Base-by-base conservation (phyloP, 768 basidiomycete genomes). In the Trametes coccinea region DNA sequence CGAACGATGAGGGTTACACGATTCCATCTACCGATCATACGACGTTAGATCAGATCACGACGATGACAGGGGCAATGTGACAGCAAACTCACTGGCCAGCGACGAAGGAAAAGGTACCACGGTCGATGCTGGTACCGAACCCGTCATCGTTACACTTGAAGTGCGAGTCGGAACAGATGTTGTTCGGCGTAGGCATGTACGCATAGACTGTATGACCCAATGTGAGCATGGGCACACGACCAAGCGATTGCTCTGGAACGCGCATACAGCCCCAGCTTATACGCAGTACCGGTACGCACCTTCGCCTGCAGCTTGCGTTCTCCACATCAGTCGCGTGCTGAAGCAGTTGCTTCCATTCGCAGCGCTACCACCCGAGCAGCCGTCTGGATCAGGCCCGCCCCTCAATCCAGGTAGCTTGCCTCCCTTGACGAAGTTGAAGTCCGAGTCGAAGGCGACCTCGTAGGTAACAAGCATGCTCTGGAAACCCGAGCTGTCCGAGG, bases 361-460 rank as follows among this genome's bases (percentile, higher is more conserved):
- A 59, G 84, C 71, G 47, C 79, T 79, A 2, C 91, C 91, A 29
- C 90, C 91, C 31, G 84, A 85, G 71, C 90, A 92, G 2, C 86
- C 87, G 14, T 78, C 76, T 3, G 82, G 75, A 52, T 83, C 80
- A 3, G 83, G 71, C 0, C 90, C 91, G 14, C 91, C 89, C 68
- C 90, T 78, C 40, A 92, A 68, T 4, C 91, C 90, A 10, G 90
- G 90, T 9, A 92, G 80, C 75, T 92, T 92, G 22, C 88, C 89
- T 29, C 88, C 82, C 83, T 86, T 85, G 31, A 89, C 87, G 81
- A 84, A 93, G 67, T 87, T 75, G 70, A 89, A 93, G 44, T 72
- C 75, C 0, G 73, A 49, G 60, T 86, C 84, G 69, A 93, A 90
- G 1, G 88, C 88, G 30, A 92, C 75, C 67, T 92, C 89, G 72